Base-by-base conservation (phyloP, 164 flowering plant species). In the Vitis vinifera region DNA sequence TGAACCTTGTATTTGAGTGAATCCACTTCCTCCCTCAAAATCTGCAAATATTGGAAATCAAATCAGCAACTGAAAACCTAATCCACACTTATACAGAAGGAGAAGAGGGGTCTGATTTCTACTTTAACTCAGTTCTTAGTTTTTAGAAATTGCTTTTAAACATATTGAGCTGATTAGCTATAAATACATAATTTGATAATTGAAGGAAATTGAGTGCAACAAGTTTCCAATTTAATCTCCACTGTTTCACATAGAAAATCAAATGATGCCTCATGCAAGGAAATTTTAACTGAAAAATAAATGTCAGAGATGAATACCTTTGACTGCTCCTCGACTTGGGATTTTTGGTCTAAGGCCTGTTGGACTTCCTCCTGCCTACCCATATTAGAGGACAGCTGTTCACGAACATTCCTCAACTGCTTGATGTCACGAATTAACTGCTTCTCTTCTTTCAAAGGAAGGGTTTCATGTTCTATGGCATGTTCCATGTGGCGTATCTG, bases 381-480 rank as follows among this genome's bases (percentile, higher is more conserved):
- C 77, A 81, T 73, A 65, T 76, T 81, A 37, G 90, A 80, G 62
- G 82, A 76, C 12, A 87, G 71, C 68, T 88, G 83, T 48, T 86
- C 92, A 8, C 91, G 87, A 29, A 51, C 69, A 56, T 77, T 78
- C 77, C 86, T 93, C 83, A 89, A 71, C 76, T 83, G 89, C 74
- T 91, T 90, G 68, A 93, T 91, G 70, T 90, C 94, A 48, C 90
- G 94, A 75, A 93, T 81, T 51, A 81, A 68, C 56, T 85, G 88
- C 73, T 85, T 93, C 78, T 94, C 97, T 73, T 92, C 97, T 68
- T 80, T 87, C 71, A 94, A 72, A 50, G 86, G 79, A 78, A 89
- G 75, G 49, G 97, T 92, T 77, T 89, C 97, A 71, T 94, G 98
- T 73, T 87, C 79, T 31, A 92, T 85, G 79, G 15, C 83, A 70